Evolutionary conservation across 2,329 filamentous ascomycete species (phyloP).

Genomic region (Venturia aucupariae): DNA sequence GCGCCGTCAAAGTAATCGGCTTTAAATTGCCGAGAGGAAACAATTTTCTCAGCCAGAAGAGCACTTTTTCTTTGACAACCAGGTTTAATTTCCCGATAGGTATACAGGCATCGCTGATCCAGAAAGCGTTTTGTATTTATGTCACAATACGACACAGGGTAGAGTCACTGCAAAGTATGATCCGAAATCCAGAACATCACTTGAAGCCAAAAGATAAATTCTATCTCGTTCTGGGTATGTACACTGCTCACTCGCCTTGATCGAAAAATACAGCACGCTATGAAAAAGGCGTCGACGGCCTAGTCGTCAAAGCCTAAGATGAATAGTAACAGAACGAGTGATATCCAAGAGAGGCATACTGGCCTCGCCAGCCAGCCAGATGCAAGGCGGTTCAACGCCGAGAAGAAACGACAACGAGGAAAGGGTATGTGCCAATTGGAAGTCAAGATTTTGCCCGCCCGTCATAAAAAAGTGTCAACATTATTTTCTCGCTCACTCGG

Average conservation of each 20-base stretch:
- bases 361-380: background rate
- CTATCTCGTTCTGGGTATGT: background rate
- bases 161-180: too few relatives aligned
- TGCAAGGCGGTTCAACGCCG: conserved; percentile 5
- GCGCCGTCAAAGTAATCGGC: too few relatives aligned
- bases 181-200: background rate
- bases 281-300: background rate
- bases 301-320: background rate
- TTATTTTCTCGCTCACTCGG: background rate
- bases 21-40: too few relatives aligned
- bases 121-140: too few relatives aligned
- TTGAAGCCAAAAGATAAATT: background rate
- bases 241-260: background rate
- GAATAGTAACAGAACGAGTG: conserved; percentile 7
- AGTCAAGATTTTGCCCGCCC: conserved; percentile 2
- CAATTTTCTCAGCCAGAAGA: too few relatives aligned
- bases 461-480: conserved; percentile 7
- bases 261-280: background rate
- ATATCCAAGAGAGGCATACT: conserved; percentile 5
- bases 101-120: too few relatives aligned
- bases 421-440: conserved; percentile 8
- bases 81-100: too few relatives aligned
- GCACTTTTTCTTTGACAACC: too few relatives aligned
- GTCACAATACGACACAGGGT: too few relatives aligned
- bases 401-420: background rate